phyloP scores from a whole-genome alignment of 2,329 filamentous ascomycete genomes.

The Sporothrix pseudoabietina region DNA sequence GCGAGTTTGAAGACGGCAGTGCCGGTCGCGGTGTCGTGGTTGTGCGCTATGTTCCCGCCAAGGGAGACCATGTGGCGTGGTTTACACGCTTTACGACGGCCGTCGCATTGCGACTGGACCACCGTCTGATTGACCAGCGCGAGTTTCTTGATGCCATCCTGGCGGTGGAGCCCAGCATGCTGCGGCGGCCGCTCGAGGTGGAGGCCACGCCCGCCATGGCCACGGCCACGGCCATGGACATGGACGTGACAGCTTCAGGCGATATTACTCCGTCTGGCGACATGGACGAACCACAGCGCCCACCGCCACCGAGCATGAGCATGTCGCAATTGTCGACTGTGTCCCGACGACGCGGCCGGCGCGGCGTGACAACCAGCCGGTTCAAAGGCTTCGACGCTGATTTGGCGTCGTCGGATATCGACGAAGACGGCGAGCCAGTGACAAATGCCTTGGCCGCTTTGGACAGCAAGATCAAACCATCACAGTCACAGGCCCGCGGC shows the following conservation, averaged over 20 bases:
- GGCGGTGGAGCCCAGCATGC: slow-evolving; percentile 70
- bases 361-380: slow-evolving; percentile 45
- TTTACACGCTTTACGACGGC: slow-evolving; percentile 67
- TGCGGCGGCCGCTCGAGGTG: slow-evolving; percentile 69
- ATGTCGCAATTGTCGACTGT: slow-evolving; percentile 32
- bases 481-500: background rate
- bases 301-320: slow-evolving; percentile 36
- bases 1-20: slow-evolving; percentile 64
- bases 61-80: slow-evolving; percentile 63
- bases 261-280: background rate
- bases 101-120: slow-evolving; percentile 72
- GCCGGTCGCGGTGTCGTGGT: slow-evolving; percentile 74
- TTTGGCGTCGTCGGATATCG: slow-evolving; percentile 48
- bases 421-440: background rate
- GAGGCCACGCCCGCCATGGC: slow-evolving; percentile 38
- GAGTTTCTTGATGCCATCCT: slow-evolving; percentile 92
- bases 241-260: background rate
- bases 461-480: background rate
- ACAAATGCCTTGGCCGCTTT: background rate
- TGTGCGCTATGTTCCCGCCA: slow-evolving; percentile 68
- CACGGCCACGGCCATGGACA: background rate
- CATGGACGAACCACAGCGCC: background rate
- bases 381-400: slow-evolving; percentile 72
- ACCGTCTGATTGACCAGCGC: slow-evolving; percentile 82
- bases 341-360: slow-evolving; percentile 29